Evolutionary conservation across 1,284 basidiomycete genomes (phyloP).

Genomic region (Ceratorhiza oryzae-sativae): DNA sequence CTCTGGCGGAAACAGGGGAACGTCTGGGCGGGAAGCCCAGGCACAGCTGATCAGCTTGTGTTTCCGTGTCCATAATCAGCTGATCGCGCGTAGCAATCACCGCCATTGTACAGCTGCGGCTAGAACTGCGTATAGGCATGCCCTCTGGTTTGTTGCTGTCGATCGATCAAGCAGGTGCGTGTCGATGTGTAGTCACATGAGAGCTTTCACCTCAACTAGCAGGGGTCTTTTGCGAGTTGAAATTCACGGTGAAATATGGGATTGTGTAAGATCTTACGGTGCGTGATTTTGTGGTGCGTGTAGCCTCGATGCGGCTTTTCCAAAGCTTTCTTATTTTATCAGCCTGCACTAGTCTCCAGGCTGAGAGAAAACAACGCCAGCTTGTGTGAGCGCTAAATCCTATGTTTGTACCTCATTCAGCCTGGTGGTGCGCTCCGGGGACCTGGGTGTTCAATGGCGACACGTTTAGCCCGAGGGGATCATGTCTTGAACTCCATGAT

Average conservation of each 20-base stretch:
- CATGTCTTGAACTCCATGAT: background rate
- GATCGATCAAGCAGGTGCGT: background rate
- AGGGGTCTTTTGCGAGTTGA: background rate
- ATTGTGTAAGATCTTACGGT: background rate
- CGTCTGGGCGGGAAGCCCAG: background rate
- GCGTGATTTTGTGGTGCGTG: no score
- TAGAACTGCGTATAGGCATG: background rate
- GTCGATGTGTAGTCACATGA: background rate
- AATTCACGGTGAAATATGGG: background rate
- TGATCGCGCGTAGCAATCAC: background rate
- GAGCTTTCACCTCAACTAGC: background rate
- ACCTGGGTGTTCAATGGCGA: background rate
- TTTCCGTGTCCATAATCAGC: background rate
- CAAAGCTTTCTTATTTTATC: background rate
- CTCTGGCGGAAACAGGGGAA: background rate
- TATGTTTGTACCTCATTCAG: background rate
- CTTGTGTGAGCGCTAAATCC: background rate
- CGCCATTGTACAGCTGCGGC: background rate
- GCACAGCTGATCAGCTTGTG: constrained; percentile 1
- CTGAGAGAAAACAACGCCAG: background rate
- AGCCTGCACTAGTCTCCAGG: background rate
- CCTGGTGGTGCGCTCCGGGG: no score
- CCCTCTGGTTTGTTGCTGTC: background rate
- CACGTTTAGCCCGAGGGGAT: background rate
- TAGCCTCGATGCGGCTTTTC: background rate